Base-by-base conservation (phyloP, 352 stramenopile species). In the Phytophthora pseudosyringae region DNA sequence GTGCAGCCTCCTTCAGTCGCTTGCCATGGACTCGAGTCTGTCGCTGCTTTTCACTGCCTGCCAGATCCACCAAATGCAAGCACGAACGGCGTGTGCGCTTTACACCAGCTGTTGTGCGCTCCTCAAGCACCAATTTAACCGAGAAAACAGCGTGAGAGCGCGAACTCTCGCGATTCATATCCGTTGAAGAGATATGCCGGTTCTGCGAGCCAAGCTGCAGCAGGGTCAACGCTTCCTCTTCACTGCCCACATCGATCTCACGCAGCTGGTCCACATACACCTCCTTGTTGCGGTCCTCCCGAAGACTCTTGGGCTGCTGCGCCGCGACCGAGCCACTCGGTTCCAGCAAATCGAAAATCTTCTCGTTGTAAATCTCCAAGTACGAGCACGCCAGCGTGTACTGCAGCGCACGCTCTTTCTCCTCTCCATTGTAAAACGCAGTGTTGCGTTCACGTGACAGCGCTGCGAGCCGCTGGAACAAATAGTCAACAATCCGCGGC, bases 121-220 rank as follows among this genome's bases (percentile, higher is more conserved):
- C 69, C 3, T 77, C 88, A 21, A 91, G 89, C 59, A 98, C 85
- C 39, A 99, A 55, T 47, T 95, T 90, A 18, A 99, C 80, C 12
- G 96, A 98, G 64, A 99, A 99, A 21, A 99, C 97, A 5, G 97
- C 96, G 69, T 99, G 97, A 0, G 94, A 98, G 11, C 98, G 83
- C 59, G 93, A 99, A 38, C 90, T 98, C 62, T 97, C 96, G 25
- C 88, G 75, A 76, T 99, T 99, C 98, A 99, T 99, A 32, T 98
- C 81, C 0, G 98, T 99, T 3, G 92, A 89, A 5, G 91, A 97
- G 52, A 98, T 98, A 28, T 95, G 98, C 10, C 97, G 86, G 31
- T 91, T 99, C n/a, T 73, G 73, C 1, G 81, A 84, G 31, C 88
- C 88, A 13, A 90, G 49, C 12, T 91, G 79, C 18, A 96, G 76